Percentiles rank a stretch among this genome's conserved stretches.
Evolutionary conservation across 2,329 filamentous ascomycete species (phyloP).

Genomic region (Coniella vitis): DNA sequence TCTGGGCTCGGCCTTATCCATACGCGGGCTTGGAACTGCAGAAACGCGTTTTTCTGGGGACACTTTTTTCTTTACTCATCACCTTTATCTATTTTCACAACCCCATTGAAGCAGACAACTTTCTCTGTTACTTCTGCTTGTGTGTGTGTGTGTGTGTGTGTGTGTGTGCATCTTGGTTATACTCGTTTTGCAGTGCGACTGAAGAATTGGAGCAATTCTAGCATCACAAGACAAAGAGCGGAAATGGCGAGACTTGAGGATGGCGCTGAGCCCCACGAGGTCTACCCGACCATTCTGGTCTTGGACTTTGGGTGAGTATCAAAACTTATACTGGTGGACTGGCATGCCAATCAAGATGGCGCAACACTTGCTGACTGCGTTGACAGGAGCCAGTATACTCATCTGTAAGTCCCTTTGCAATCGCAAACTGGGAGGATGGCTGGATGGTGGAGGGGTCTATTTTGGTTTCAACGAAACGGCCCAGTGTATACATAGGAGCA

Average conservation of each 20-base stretch:
- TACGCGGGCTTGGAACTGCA: too few species aligned
- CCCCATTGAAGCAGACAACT: too few species aligned
- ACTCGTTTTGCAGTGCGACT: too few species aligned
- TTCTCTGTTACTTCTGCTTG: not conserved
- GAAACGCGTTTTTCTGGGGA: too few species aligned
- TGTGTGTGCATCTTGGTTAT: too few species aligned
- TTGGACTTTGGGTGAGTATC: slow-evolving; percentile 63
- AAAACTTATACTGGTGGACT: slow-evolving; percentile 53
- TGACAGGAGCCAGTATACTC: slow-evolving; percentile 15
- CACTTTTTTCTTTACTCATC: too few species aligned
- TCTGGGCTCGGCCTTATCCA: too few species aligned
- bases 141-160: not conserved
- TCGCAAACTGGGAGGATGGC: too few species aligned
- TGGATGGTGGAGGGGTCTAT: too few species aligned
- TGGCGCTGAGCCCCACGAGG: slow-evolving; percentile 21
- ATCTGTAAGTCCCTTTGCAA: slow-evolving; percentile 12
- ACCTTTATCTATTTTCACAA: too few species aligned
- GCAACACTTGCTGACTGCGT: not conserved
- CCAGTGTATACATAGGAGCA: too few species aligned
- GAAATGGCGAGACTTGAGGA: slow-evolving; percentile 14
- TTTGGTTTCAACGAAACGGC: too few species aligned
- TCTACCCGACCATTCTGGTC: slow-evolving; percentile 57
- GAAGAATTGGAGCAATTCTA: not conserved
- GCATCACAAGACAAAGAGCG: not conserved
- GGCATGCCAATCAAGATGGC: not conserved